Evolutionary conservation across 352 stramenopile species (phyloP).

Genomic region (Phytophthora pinifolia): DNA sequence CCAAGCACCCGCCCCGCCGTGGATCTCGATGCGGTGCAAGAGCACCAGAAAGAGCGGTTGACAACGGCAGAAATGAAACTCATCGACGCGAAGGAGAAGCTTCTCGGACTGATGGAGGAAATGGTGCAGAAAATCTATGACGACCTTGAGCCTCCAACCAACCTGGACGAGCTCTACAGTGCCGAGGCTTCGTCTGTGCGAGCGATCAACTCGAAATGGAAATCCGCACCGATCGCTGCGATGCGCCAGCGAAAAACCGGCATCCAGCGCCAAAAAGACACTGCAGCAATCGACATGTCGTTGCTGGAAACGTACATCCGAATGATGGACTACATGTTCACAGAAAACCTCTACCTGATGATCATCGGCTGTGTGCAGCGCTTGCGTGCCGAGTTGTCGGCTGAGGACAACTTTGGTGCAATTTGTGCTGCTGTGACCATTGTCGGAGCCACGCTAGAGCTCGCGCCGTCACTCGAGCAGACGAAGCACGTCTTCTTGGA

Average conservation of each 20-base stretch:
- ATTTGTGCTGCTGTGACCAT: conserved; percentile 59
- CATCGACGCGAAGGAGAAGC: conserved; percentile 65
- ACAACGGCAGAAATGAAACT: conserved; percentile 49
- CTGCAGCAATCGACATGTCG: conserved; percentile 44
- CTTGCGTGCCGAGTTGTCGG: conserved; percentile 35
- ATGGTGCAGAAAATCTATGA: conserved; percentile 54
- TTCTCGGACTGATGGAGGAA: conserved; percentile 45
- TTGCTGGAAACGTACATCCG: conserved; percentile 55
- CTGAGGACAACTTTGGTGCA: conserved; percentile 39
- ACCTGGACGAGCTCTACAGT: conserved; percentile 53
- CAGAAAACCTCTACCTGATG: conserved; percentile 70
- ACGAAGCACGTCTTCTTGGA: conserved; percentile 58
- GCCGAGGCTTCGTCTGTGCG: conserved; percentile 46
- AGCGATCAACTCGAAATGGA: conserved; percentile 55
- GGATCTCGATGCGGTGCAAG: conserved; percentile 38
- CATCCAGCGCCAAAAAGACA: conserved; percentile 42
- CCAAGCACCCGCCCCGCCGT: conserved; percentile 33
- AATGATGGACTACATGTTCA: conserved; percentile 74
- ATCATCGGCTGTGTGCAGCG: conserved; percentile 42
- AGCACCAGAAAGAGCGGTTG: conserved; percentile 48
- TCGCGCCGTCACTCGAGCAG: conserved; percentile 48
- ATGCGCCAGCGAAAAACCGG: conserved; percentile 36
- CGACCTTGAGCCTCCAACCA: conserved; percentile 40
- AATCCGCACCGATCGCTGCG: conserved; percentile 54
- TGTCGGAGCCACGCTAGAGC: conserved; percentile 34